Percentiles rank a stretch among this genome's conserved stretches.
phyloP scores from a whole-genome alignment of 495 filamentous ascomycete genomes.

The Thermochaetoides thermophila region DNA sequence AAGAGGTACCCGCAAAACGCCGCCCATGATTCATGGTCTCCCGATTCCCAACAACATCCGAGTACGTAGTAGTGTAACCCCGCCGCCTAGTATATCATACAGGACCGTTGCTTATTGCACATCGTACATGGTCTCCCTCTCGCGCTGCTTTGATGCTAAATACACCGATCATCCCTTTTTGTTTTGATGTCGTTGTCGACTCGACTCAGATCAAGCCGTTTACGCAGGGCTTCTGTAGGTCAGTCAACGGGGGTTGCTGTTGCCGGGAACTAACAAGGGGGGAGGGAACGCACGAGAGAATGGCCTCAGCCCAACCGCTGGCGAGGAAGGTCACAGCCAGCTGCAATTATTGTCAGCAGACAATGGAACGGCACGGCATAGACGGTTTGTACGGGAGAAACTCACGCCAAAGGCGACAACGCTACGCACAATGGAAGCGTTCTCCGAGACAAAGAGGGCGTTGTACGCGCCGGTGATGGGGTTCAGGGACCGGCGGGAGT shows the following conservation, averaged over 20 bases:
- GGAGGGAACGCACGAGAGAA: constrained; percentile 11
- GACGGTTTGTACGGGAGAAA: constrained; percentile 4
- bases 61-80: too few species aligned
- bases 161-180: too few species aligned
- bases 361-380: background rate
- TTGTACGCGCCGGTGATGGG: constrained; percentile 15
- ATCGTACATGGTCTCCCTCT: too few species aligned
- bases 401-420: constrained; percentile 59
- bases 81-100: constrained; percentile 12
- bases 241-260: too few species aligned
- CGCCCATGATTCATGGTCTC: constrained; percentile 6
- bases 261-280: constrained; percentile 1
- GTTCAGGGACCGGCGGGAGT: constrained; percentile 12
- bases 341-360: constrained; percentile 24
- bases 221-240: too few species aligned
- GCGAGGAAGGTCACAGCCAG: constrained; percentile 59
- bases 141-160: too few species aligned
- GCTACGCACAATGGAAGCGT: constrained; percentile 59
- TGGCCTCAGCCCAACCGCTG: constrained; percentile 50
- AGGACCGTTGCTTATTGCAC: too few species aligned
- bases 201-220: too few species aligned
- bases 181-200: too few species aligned
- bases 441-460: constrained; percentile 42
- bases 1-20: constrained; percentile 8
- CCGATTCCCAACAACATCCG: background rate